Conservation (phyloP, 2,329 filamentous ascomycete genomes). For the Chalaropsis ovoidea region DNA sequence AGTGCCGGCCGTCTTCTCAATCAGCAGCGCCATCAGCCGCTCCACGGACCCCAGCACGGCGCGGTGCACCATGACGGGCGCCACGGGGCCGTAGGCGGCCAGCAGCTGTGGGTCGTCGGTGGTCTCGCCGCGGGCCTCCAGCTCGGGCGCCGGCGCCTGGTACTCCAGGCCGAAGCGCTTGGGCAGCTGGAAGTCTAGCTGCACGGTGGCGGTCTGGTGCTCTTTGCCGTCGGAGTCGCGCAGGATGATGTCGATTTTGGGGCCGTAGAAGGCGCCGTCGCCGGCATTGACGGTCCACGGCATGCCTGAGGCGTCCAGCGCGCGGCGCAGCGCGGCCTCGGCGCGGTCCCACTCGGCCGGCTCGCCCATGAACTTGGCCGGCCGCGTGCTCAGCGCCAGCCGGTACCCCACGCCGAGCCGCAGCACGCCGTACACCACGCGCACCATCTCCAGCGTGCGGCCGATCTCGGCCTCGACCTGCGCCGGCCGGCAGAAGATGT, state of each 20-base stretch:
- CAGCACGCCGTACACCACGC: slow-evolving; percentile 60
- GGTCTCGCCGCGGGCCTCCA: slow-evolving; percentile 45
- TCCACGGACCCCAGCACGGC: slow-evolving; percentile 78
- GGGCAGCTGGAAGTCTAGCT: slow-evolving; percentile 82
- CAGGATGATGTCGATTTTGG: slow-evolving; percentile 81
- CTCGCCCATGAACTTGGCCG: slow-evolving; percentile 69
- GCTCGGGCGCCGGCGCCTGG: slow-evolving; percentile 54
- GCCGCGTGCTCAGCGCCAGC: slow-evolving; percentile 68
- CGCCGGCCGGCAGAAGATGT: slow-evolving; percentile 74
- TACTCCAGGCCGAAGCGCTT: slow-evolving; percentile 72
- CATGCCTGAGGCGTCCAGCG: slow-evolving; percentile 55
- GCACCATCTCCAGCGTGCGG: slow-evolving; percentile 63
- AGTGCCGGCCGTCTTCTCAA: slow-evolving; percentile 68
- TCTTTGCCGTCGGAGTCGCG: slow-evolving; percentile 73
- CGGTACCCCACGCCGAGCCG: slow-evolving; percentile 58
- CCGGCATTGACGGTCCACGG: slow-evolving; percentile 67
- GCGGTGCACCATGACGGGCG: slow-evolving; percentile 72
- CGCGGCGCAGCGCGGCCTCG: slow-evolving; percentile 35
- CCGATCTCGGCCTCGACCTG: slow-evolving; percentile 68
- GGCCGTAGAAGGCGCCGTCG: slow-evolving; percentile 83
- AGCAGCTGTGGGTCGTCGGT: slow-evolving; percentile 41
- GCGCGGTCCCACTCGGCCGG: slow-evolving; percentile 50
- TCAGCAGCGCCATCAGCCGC: slow-evolving; percentile 72
- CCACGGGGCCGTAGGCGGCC: slow-evolving; percentile 47
- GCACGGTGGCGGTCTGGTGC: slow-evolving; percentile 80